Conservation (phyloP, 352 stramenopile species). For the Globisporangium paroecandrum region DNA sequence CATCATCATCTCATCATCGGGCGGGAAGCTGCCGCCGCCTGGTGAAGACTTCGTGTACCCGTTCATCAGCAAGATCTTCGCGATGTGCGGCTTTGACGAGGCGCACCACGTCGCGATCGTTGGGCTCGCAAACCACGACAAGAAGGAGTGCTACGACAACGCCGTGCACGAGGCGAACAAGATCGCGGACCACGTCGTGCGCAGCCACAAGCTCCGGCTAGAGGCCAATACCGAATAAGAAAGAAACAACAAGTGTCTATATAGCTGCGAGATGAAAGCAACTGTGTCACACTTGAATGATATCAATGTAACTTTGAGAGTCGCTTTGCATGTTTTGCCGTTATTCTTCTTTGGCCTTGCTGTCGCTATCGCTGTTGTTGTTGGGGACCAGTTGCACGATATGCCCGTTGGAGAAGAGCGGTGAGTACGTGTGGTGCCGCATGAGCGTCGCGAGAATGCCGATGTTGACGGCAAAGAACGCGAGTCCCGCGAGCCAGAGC, state of each 20-base stretch:
- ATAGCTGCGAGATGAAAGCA: background rate
- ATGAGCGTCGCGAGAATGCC: constrained; percentile 75
- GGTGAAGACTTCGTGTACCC: constrained; percentile 69
- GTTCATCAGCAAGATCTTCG: constrained; percentile 72
- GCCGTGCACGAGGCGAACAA: constrained; percentile 49
- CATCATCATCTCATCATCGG: constrained; percentile 75
- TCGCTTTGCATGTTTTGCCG: background rate
- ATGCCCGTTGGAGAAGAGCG: constrained; percentile 48
- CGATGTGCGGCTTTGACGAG: constrained; percentile 72
- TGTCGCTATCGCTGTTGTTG: background rate
- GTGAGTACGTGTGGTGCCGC: constrained; percentile 50
- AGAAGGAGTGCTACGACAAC: constrained; percentile 57
- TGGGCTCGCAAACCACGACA: constrained; percentile 57
- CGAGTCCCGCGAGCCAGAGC: constrained; percentile 83
- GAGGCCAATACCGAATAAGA: constrained; percentile 31
- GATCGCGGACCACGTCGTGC: constrained; percentile 57
- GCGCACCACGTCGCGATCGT: constrained; percentile 62
- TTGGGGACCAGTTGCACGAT: constrained; percentile 38
- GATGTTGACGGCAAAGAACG: constrained; percentile 90
- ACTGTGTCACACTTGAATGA: background rate
- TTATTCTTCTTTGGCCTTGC: constrained; percentile 9
- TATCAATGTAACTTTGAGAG: background rate
- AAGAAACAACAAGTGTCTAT: background rate
- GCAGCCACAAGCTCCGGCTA: constrained; percentile 50
- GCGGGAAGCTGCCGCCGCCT: constrained; percentile 49